phyloP scores from a whole-genome alignment of 129 eudicot genomes.

The Ambrosia artemisiifolia region DNA sequence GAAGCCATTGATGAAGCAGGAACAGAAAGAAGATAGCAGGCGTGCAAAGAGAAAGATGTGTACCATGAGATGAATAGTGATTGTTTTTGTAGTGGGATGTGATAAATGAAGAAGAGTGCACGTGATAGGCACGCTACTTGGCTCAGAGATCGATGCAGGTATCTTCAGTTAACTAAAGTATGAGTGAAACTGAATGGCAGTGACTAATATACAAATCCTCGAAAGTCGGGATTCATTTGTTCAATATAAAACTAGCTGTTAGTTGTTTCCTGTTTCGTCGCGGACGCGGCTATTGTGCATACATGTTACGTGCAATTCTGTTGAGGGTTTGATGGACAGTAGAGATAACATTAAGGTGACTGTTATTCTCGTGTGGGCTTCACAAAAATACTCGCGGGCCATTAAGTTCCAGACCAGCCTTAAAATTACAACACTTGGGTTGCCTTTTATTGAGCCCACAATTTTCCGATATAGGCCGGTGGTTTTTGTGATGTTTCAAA shows the following conservation, averaged over 20 bases:
- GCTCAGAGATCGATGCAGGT: slow-evolving; percentile 41
- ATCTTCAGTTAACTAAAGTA: slow-evolving; percentile 1
- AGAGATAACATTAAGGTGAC: no score
- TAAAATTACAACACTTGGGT: no score
- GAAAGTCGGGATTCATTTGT: not conserved
- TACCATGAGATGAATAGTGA: slow-evolving; percentile 27
- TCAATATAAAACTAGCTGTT: not conserved
- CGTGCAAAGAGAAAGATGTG: slow-evolving; percentile 13
- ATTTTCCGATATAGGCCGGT: no score
- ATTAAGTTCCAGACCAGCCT: no score
- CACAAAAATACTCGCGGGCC: no score
- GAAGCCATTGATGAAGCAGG: slow-evolving; percentile 45
- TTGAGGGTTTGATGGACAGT: no score
- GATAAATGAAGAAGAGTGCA: slow-evolving; percentile 29
- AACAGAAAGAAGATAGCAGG: slow-evolving; percentile 30
- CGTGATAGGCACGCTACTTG: slow-evolving; percentile 42
- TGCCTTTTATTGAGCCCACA: no score
- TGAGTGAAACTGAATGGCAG: not conserved
- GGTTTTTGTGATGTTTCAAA: no score
- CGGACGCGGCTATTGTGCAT: no score
- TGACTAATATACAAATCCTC: not conserved
- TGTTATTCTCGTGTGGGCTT: no score
- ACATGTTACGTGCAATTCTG: no score
- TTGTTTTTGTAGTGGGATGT: slow-evolving; percentile 17
- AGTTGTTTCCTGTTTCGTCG: no score